A percentile compares a stretch with the other conserved stretches of the same genome.
These are phyloP conservation scores for Picochlorum sp. DNA, from an alignment of 139 green algal genomes.

Conservation along the genomic window DNA sequence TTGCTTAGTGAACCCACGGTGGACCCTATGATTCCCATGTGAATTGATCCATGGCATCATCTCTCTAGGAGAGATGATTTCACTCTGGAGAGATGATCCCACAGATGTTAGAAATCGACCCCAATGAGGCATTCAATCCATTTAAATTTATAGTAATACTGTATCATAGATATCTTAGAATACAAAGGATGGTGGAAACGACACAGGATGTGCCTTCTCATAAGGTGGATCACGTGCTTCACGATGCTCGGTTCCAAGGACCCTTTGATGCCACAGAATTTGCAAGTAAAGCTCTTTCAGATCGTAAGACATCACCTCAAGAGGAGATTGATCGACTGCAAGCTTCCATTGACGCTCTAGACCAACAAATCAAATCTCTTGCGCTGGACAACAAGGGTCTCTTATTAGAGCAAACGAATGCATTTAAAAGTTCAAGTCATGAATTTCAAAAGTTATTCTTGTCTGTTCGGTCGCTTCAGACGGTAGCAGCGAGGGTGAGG, in stretches of 20 bases:
- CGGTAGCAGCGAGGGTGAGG: constrained; percentile 47
- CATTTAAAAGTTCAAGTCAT: constrained; percentile 46
- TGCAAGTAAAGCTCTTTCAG: constrained; percentile 46
- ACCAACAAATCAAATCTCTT: constrained; percentile 38
- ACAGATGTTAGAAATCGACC: too few relatives aligned
- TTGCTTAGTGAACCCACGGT: constrained; percentile 59
- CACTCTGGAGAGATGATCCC: too few relatives aligned
- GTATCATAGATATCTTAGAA: too few relatives aligned
- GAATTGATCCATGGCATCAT: too few relatives aligned
- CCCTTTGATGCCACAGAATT: constrained; percentile 64
- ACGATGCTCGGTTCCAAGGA: constrained; percentile 23
- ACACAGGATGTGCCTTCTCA: too few relatives aligned
- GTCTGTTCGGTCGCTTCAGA: constrained; percentile 53
- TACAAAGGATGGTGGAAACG: too few relatives aligned
- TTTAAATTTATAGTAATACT: too few relatives aligned
- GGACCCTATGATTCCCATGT: constrained; percentile 50
- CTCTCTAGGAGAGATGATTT: too few relatives aligned
- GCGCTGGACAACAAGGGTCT: constrained; percentile 43
- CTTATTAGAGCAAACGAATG: constrained; percentile 28
- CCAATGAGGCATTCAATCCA: too few relatives aligned
- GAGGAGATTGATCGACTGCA: constrained; percentile 52
- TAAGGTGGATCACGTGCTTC: too few relatives aligned
- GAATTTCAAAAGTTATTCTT: constrained; percentile 48
- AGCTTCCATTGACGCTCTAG: constrained; percentile 46
- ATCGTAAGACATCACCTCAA: constrained; percentile 50